These are phyloP conservation scores for Withania somnifera DNA, from an alignment of 305 asterid genomes.

Conservation along the genomic window DNA sequence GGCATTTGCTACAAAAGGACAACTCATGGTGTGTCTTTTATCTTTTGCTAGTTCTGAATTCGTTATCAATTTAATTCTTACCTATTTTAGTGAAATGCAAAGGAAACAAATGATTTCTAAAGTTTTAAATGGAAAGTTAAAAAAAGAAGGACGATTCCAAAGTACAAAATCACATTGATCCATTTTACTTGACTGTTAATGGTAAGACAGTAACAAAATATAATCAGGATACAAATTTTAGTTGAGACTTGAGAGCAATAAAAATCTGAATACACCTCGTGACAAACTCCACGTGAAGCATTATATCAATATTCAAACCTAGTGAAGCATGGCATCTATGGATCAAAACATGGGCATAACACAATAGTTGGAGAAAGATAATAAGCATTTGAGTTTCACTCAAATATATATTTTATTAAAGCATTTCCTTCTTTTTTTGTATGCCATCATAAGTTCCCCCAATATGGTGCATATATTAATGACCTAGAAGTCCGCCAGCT, in stretches of 20 bases:
- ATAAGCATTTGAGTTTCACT: background rate
- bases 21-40: background rate
- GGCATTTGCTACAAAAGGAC: background rate
- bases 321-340: background rate
- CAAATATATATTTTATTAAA: background rate
- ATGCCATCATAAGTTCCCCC: background rate
- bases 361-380: background rate
- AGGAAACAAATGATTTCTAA: background rate
- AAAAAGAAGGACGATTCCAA: background rate
- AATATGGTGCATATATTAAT: background rate
- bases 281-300: background rate
- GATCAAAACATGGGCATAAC: background rate
- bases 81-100: background rate
- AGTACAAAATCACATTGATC: background rate
- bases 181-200: background rate
- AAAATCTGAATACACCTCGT: background rate
- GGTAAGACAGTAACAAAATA: background rate
- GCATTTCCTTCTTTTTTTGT: background rate
- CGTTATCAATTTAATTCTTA: background rate
- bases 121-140: background rate
- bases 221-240: background rate
- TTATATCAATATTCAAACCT: background rate
- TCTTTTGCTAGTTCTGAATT: background rate
- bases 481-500: background rate
- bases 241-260: background rate